Conservation (phyloP, 1,284 basidiomycete species). For the Trametes hirsuta region DNA sequence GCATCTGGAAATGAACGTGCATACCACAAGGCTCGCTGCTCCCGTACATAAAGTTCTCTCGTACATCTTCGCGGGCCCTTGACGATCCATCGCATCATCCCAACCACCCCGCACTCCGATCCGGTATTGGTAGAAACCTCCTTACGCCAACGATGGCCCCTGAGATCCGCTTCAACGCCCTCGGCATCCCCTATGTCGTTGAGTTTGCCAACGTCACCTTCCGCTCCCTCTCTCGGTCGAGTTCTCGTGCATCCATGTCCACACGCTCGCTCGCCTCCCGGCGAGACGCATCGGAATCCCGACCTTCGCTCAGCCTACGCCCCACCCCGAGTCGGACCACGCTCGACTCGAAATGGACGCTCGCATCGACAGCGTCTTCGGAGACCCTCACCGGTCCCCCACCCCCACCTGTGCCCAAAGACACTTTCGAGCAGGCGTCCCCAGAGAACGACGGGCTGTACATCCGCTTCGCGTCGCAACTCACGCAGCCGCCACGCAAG, state of each 20-base stretch:
- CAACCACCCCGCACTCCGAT: constrained; percentile 15
- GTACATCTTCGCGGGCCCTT: not conserved
- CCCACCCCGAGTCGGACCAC: constrained; percentile 23
- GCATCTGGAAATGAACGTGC: constrained; percentile 14
- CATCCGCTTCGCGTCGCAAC: constrained; percentile 41
- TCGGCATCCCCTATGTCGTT: constrained; percentile 43
- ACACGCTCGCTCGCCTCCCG: not conserved
- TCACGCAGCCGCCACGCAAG: constrained; percentile 24
- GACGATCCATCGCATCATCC: constrained; percentile 12
- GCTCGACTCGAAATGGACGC: constrained; percentile 24
- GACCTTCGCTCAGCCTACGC: constrained; percentile 10
- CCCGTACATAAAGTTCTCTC: constrained; percentile 10
- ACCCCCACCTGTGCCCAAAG: not conserved
- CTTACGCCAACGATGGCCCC: constrained; percentile 29
- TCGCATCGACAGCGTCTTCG: constrained; percentile 31
- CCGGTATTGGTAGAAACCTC: constrained; percentile 27
- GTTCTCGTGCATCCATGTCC: constrained; percentile 7
- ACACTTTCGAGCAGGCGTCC: not conserved
- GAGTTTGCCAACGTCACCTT: constrained; percentile 51
- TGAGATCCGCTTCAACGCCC: constrained; percentile 45
- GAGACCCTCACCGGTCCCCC: constrained; percentile 26
- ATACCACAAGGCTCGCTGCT: constrained; percentile 15
- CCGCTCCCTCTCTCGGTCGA: constrained; percentile 27
- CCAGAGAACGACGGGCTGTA: constrained; percentile 37
- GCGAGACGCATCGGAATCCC: constrained; percentile 4